Conservation (phyloP, 306 rosid species). For the Sesbania bispinosa region DNA sequence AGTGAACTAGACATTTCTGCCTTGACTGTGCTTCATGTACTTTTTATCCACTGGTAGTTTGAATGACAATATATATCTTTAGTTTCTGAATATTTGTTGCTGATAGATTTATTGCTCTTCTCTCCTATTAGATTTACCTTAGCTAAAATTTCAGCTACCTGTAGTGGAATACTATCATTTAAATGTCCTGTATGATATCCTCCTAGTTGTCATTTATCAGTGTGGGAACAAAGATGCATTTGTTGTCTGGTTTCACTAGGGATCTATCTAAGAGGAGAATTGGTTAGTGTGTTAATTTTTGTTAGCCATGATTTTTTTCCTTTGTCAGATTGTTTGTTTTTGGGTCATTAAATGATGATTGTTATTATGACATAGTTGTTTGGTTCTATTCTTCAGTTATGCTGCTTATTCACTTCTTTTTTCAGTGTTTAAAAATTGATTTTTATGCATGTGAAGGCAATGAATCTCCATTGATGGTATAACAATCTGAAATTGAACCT, state of each 20-base stretch:
- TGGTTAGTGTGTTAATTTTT: neutral
- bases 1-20: constrained; percentile 30
- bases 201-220: neutral
- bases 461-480: neutral
- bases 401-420: neutral
- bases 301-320: neutral
- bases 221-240: neutral
- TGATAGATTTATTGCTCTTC: neutral
- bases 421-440: neutral
- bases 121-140: neutral
- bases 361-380: neutral
- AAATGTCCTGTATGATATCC: neutral
- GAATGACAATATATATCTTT: neutral
- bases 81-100: neutral
- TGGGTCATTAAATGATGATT: neutral
- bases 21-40: neutral
- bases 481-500: neutral
- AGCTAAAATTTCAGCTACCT: neutral
- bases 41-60: constrained; percentile 8
- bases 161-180: neutral
- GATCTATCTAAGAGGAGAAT: constrained; percentile 2
- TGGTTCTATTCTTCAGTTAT: neutral
- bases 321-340: neutral
- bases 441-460: neutral
- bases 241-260: neutral